A percentile compares a stretch with the other conserved stretches of the same genome.
phyloP scores from a whole-genome alignment of 257 asterid species.

The Plantago ovata region DNA sequence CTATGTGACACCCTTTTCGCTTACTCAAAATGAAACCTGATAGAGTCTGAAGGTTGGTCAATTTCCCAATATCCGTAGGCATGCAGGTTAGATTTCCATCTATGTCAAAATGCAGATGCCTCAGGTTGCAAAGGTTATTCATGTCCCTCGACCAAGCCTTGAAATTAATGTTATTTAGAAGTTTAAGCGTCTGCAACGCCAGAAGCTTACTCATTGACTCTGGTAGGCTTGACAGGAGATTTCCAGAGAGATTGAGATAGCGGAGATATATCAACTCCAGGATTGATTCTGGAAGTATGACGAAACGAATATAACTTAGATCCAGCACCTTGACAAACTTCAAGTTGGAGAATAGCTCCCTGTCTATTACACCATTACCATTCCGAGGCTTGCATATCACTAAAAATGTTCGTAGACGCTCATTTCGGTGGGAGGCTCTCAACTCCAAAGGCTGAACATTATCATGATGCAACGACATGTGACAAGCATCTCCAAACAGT shows the following conservation, averaged over 20 bases:
- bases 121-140: slow-evolving; percentile 21
- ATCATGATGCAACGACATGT: slow-evolving; percentile 20
- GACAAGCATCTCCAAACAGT: slow-evolving; percentile 22
- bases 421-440: background rate
- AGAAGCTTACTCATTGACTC: slow-evolving; percentile 15
- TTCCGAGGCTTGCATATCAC: background rate
- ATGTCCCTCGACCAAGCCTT: slow-evolving; percentile 14
- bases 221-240: slow-evolving; percentile 15
- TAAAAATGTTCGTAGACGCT: slow-evolving; percentile 26
- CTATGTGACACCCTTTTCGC: slow-evolving; percentile 10
- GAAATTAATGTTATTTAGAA: slow-evolving; percentile 18
- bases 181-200: slow-evolving; percentile 24
- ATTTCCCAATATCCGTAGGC: slow-evolving; percentile 21
- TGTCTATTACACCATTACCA: background rate
- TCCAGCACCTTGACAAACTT: slow-evolving; percentile 17
- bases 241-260: slow-evolving; percentile 26
- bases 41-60: slow-evolving; percentile 25
- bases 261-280: slow-evolving; percentile 11
- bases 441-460: background rate
- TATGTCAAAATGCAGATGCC: slow-evolving; percentile 26
- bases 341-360: slow-evolving; percentile 2
- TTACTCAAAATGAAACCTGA: slow-evolving; percentile 12
- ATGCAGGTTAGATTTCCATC: slow-evolving; percentile 1
- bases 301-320: slow-evolving; percentile 11
- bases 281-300: slow-evolving; percentile 5